These are phyloP conservation scores for Rhynchospora tenuis DNA, from an alignment of 176 grass and related monocot species.

Conservation along the genomic window DNA sequence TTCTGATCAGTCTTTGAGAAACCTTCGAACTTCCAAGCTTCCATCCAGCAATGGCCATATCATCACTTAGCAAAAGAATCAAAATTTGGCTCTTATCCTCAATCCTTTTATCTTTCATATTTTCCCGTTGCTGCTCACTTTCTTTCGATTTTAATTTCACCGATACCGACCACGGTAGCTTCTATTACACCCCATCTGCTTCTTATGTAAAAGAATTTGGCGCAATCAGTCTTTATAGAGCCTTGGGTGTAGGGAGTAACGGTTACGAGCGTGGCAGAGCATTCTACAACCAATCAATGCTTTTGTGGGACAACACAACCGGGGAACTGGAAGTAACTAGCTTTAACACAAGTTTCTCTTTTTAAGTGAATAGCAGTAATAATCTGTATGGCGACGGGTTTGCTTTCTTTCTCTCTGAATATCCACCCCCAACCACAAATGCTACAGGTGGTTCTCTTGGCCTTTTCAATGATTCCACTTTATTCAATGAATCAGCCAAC, in stretches of 20 bases:
- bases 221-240: too few relatives aligned
- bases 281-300: neutral
- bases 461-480: conserved; percentile 14
- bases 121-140: neutral
- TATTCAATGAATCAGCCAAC: neutral
- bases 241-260: too few relatives aligned
- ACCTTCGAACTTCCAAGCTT: too few relatives aligned
- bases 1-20: too few relatives aligned
- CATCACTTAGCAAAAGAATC: neutral
- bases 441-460: neutral
- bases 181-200: conserved; percentile 14
- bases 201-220: too few relatives aligned
- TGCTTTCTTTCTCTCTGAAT: conserved; percentile 21
- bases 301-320: conserved; percentile 14
- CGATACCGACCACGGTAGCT: neutral
- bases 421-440: neutral
- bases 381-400: conserved; percentile 9
- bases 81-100: neutral
- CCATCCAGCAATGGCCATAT: too few relatives aligned
- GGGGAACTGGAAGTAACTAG: conserved; percentile 5
- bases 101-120: neutral
- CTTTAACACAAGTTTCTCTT: conserved; percentile 25
- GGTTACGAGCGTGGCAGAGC: neutral
- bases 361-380: neutral
- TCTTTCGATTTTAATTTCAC: conserved; percentile 29